These are phyloP conservation scores for Anisodus tanguticus DNA, from an alignment of 257 asterid species.

Conservation along the genomic window DNA sequence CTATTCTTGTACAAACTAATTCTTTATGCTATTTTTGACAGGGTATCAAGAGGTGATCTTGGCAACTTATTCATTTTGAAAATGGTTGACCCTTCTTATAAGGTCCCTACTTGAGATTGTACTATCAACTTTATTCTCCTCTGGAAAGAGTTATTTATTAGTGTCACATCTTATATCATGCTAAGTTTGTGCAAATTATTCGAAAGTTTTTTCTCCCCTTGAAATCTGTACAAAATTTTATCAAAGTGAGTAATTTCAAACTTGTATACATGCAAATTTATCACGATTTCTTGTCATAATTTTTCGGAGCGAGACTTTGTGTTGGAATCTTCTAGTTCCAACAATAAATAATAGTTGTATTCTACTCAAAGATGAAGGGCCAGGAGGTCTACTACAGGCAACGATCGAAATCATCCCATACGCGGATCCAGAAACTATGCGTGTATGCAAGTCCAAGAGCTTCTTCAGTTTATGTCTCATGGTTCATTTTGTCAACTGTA, in stretches of 20 bases:
- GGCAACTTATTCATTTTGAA: constrained; percentile 81
- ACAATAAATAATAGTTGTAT: too few species aligned
- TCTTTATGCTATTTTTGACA: constrained; percentile 36
- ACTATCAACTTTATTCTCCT: background rate
- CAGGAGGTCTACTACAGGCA: too few species aligned
- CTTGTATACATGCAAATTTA: background rate
- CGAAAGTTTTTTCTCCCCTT: background rate
- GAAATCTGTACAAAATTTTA: background rate
- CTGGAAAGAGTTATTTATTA: background rate
- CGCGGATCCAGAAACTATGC: too few species aligned
- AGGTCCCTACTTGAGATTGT: constrained; percentile 52
- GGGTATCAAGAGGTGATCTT: constrained; percentile 87
- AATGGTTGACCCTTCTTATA: constrained; percentile 79
- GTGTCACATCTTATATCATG: background rate
- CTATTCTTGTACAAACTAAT: background rate
- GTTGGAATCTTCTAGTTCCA: too few species aligned
- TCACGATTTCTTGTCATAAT: background rate
- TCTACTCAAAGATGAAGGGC: too few species aligned
- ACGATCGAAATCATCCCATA: too few species aligned
- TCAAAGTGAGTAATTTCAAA: background rate
- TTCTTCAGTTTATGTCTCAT: too few species aligned
- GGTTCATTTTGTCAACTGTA: too few species aligned
- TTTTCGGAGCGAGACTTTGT: background rate
- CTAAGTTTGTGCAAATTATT: background rate
- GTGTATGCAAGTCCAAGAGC: too few species aligned